A percentile compares a stretch with the other conserved stretches of the same genome.
These are phyloP conservation scores for Lomentospora prolificans DNA, from an alignment of 2,329 filamentous ascomycete species.

Conservation along the genomic window DNA sequence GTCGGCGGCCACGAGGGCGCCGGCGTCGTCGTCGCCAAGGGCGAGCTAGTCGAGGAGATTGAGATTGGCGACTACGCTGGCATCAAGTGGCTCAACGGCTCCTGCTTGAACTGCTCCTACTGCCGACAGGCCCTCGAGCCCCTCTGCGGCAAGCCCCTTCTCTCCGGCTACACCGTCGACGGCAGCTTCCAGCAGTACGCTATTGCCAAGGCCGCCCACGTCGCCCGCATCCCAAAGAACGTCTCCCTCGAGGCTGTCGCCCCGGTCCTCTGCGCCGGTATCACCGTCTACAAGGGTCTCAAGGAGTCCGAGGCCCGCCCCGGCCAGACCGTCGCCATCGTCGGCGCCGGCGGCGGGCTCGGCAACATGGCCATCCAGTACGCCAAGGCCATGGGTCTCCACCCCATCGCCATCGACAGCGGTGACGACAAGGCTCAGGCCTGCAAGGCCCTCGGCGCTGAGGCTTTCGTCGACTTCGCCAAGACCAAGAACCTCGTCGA, in stretches of 20 bases:
- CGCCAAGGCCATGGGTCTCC: conserved; percentile 80
- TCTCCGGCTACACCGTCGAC: conserved; percentile 89
- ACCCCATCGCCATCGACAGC: conserved; percentile 71
- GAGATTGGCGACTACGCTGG: conserved; percentile 78
- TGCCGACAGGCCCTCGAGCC: conserved; percentile 76
- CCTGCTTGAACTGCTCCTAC: conserved; percentile 74
- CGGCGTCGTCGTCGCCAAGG: conserved; percentile 71
- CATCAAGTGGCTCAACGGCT: conserved; percentile 88
- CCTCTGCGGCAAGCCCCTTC: conserved; percentile 62
- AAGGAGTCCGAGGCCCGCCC: conserved; percentile 71
- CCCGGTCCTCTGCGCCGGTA: conserved; percentile 73
- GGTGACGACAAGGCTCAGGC: conserved; percentile 72
- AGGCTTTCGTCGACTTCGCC: conserved; percentile 70
- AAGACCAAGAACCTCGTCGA: conserved; percentile 67
- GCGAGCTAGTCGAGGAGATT: conserved; percentile 66
- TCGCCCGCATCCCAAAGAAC: conserved; percentile 71
- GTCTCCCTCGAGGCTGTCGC: conserved; percentile 66
- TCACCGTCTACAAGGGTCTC: conserved; percentile 85
- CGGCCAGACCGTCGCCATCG: conserved; percentile 72
- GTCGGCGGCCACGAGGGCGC: conserved; percentile 76
- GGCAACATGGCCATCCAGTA: conserved; percentile 77
- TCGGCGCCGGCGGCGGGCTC: conserved; percentile 77
- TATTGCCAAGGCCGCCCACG: conserved; percentile 76
- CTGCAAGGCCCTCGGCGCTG: conserved; percentile 60
- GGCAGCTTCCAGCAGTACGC: conserved; percentile 90